A percentile compares a stretch with the other conserved stretches of the same genome.
phyloP scores from a whole-genome alignment of 2,329 filamentous ascomycete genomes.

The Akanthomyces uredinophilus region DNA sequence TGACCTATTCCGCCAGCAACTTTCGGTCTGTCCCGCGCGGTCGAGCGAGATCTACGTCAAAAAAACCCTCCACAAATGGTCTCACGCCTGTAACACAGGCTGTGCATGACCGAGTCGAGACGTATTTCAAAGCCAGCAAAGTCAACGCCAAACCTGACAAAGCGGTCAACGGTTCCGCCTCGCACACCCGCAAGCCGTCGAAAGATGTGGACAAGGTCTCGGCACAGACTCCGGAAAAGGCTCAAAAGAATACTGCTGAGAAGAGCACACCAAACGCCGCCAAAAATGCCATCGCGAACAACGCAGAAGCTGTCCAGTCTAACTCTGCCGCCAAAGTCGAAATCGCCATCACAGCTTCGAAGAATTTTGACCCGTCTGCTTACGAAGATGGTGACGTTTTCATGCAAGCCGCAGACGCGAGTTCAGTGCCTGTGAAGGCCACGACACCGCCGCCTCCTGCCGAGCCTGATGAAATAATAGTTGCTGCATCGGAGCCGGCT shows the following conservation, averaged over 20 bases:
- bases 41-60: slow-evolving; percentile 19
- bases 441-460: not conserved
- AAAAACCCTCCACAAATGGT: slow-evolving; percentile 32
- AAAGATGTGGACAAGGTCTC: not conserved
- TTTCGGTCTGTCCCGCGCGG: slow-evolving; percentile 35
- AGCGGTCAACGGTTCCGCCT: slow-evolving; percentile 10
- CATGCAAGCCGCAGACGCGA: slow-evolving; percentile 13
- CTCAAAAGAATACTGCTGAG: not conserved
- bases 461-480: not conserved
- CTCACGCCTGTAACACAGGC: slow-evolving; percentile 45
- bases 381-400: slow-evolving; percentile 30
- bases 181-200: slow-evolving; percentile 16
- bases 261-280: not conserved
- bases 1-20: slow-evolving; percentile 41
- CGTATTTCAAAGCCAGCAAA: slow-evolving; percentile 36
- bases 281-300: slow-evolving; percentile 2
- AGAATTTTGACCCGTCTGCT: slow-evolving; percentile 31
- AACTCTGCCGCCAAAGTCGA: slow-evolving; percentile 40
- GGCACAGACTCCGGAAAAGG: not conserved
- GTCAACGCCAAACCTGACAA: slow-evolving; percentile 19
- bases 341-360: slow-evolving; percentile 43
- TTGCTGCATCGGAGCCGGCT: slow-evolving; percentile 14
- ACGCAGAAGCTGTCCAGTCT: slow-evolving; percentile 28
- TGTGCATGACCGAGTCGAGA: slow-evolving; percentile 37
- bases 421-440: not conserved